Evolutionary conservation across 352 stramenopile genomes (phyloP).

Genomic region (Aphanomyces cochlioides): DNA sequence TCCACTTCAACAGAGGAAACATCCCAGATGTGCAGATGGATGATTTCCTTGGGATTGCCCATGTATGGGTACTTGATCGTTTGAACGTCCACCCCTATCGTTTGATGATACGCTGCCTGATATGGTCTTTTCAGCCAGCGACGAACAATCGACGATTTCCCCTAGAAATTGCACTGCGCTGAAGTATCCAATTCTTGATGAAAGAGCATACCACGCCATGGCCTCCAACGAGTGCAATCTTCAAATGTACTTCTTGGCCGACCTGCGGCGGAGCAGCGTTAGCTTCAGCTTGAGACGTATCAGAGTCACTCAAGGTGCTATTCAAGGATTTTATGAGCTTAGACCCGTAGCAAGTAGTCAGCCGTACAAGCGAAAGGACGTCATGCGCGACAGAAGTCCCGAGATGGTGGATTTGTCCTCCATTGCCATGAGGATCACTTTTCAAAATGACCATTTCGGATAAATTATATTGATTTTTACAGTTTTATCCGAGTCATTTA

Average conservation of each 20-base stretch:
- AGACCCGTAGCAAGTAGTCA: background rate
- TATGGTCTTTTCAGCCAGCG: constrained; percentile 76
- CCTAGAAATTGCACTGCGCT: constrained; percentile 34
- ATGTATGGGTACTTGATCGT: constrained; percentile 46
- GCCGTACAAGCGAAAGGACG: constrained; percentile 25
- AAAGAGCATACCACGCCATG: constrained; percentile 51
- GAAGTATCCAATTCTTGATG: background rate
- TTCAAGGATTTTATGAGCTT: background rate
- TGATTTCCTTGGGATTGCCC: constrained; percentile 34
- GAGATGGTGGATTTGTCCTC: constrained; percentile 29
- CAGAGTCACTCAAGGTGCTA: constrained; percentile 26
- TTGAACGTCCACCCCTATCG: constrained; percentile 73
- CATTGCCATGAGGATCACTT: background rate
- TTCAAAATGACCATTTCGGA: constrained; percentile 7
- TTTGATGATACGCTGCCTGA: constrained; percentile 60
- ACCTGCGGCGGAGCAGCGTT: constrained; percentile 29
- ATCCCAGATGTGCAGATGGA: constrained; percentile 54
- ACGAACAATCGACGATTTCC: constrained; percentile 77
- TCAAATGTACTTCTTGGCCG: constrained; percentile 47
- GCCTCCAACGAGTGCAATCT: constrained; percentile 78
- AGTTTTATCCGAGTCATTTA: constrained; percentile 24
- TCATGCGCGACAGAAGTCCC: constrained; percentile 45
- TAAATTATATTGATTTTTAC: background rate
- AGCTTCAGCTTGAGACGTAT: constrained; percentile 32
- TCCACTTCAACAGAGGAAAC: constrained; percentile 74